These are phyloP conservation scores for Peziza echinospora DNA, from an alignment of 495 filamentous ascomycete species.

Conservation along the genomic window DNA sequence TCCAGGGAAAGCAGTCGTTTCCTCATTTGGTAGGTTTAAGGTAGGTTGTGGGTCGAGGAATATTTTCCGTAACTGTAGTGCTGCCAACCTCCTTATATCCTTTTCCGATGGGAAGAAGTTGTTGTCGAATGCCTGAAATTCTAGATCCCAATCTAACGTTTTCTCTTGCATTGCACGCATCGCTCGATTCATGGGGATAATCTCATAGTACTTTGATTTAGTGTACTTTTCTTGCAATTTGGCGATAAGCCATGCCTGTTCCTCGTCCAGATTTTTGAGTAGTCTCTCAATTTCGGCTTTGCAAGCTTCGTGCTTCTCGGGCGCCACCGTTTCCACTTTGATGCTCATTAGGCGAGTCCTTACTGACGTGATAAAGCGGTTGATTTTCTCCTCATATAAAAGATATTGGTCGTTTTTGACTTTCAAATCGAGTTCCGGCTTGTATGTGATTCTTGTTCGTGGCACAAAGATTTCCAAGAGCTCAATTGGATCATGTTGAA, in stretches of 20 bases:
- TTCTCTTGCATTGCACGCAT: constrained; percentile 79
- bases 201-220: constrained; percentile 83
- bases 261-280: constrained; percentile 52
- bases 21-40: constrained; percentile 44
- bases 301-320: constrained; percentile 62
- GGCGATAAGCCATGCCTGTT: constrained; percentile 45
- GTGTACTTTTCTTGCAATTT: constrained; percentile 80
- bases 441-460: constrained; percentile 76
- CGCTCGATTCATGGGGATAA: constrained; percentile 75
- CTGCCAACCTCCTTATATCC: constrained; percentile 78
- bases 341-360: constrained; percentile 65
- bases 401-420: constrained; percentile 81
- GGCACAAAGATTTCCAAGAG: constrained; percentile 93
- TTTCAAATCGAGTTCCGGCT: constrained; percentile 76
- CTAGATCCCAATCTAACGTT: constrained; percentile 77
- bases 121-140: constrained; percentile 72
- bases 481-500: constrained; percentile 82
- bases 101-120: constrained; percentile 95
- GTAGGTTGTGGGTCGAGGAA: constrained; percentile 76
- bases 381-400: constrained; percentile 56
- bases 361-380: constrained; percentile 69
- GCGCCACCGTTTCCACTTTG: constrained; percentile 70
- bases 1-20: constrained; percentile 26
- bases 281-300: constrained; percentile 58
- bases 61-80: constrained; percentile 81